Percentiles rank a stretch among this genome's conserved stretches.
These are phyloP conservation scores for Pseudoperonospora humuli DNA, from an alignment of 352 stramenopile genomes.

Conservation along the genomic window DNA sequence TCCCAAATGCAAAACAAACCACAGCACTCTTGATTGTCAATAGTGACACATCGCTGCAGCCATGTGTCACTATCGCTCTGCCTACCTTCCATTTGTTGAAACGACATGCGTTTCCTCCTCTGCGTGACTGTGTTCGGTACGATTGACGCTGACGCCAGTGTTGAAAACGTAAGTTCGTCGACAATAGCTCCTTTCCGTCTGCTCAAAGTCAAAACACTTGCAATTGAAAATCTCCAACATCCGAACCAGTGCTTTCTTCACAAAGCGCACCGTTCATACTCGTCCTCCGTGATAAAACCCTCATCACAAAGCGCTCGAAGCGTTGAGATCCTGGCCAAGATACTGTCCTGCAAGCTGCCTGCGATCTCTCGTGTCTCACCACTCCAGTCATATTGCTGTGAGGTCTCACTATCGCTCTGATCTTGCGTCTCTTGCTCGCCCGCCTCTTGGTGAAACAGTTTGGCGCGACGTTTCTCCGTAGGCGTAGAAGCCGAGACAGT, in stretches of 20 bases:
- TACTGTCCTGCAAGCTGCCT: constrained; percentile 37
- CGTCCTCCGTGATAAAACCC: constrained; percentile 68
- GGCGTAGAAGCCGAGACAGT: constrained; percentile 50
- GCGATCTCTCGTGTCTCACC: constrained; percentile 26
- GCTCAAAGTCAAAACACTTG: too few relatives aligned
- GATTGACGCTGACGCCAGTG: constrained; percentile 15
- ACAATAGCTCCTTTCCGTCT: constrained; percentile 70
- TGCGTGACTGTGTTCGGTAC: constrained; percentile 29
- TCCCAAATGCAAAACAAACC: neutral
- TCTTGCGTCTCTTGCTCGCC: constrained; percentile 17
- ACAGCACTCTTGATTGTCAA: neutral
- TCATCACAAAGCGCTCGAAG: constrained; percentile 67
- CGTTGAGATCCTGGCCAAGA: constrained; percentile 64
- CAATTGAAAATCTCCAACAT: neutral
- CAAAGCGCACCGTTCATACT: constrained; percentile 56
- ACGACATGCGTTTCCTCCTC: constrained; percentile 24
- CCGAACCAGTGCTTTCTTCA: neutral
- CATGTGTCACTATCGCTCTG: neutral
- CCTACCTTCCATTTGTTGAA: constrained; percentile 27
- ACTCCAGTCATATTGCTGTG: constrained; percentile 20
- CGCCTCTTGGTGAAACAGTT: constrained; percentile 18
- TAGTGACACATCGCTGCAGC: neutral
- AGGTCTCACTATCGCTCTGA: constrained; percentile 3
- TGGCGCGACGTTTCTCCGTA: constrained; percentile 21
- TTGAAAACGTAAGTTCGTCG: constrained; percentile 61